Conservation (phyloP, 768 basidiomycete species). For the Austroboletus festivus region DNA sequence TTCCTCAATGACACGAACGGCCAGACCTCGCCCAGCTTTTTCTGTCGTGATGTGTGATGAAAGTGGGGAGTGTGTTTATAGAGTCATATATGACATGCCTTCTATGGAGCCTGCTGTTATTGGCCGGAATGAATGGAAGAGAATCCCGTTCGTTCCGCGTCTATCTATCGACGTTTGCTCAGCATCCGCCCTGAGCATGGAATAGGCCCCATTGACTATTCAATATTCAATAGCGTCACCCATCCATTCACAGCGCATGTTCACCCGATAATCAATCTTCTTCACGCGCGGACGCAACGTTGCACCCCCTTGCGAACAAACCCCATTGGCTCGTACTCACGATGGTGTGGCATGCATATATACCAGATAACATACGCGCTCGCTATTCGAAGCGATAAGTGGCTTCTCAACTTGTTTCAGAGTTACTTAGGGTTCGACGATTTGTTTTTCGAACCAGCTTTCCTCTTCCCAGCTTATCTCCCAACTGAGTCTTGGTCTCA, state of each 20-base stretch:
- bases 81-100: neutral
- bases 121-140: constrained; percentile 13
- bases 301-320: constrained; percentile 14
- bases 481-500: constrained; percentile 13
- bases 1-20: neutral
- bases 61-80: neutral
- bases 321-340: constrained; percentile 6
- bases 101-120: constrained; percentile 2
- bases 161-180: constrained; percentile 7
- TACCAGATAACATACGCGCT: neutral
- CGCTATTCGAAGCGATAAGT: constrained; percentile 2
- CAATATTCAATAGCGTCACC: constrained; percentile 8
- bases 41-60: neutral
- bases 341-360: neutral
- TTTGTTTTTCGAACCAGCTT: constrained; percentile 11
- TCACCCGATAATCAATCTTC: constrained; percentile 28
- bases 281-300: constrained; percentile 23
- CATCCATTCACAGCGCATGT: constrained; percentile 12
- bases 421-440: constrained; percentile 15
- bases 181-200: constrained; percentile 16
- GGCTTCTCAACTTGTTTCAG: constrained; percentile 6
- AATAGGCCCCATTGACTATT: constrained; percentile 2
- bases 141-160: constrained; percentile 14
- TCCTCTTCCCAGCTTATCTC: constrained; percentile 27
- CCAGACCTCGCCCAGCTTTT: neutral